A percentile compares a stretch with the other conserved stretches of the same genome.
These are phyloP conservation scores for Candida verbasci DNA, from an alignment of 805 yeast genomes.

Conservation along the genomic window DNA sequence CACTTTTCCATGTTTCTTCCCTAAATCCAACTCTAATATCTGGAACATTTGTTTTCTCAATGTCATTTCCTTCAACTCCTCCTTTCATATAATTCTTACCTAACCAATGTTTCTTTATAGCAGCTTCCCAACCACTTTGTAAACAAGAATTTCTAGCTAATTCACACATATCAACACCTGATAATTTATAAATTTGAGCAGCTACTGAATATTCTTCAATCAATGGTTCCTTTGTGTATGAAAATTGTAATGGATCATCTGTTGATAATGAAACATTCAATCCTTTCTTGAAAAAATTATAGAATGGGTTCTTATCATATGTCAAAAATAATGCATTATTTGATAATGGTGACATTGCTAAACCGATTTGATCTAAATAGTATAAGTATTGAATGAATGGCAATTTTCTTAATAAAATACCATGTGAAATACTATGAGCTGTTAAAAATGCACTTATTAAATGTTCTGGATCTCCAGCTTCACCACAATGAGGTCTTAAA, in stretches of 20 bases:
- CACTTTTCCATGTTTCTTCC: constrained; percentile 70
- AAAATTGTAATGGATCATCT: constrained; percentile 96
- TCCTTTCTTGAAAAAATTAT: constrained; percentile 86
- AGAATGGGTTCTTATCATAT: constrained; percentile 96
- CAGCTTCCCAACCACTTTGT: constrained; percentile 92
- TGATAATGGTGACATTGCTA: constrained; percentile 97
- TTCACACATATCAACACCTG: constrained; percentile 96
- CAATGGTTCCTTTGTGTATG: constrained; percentile 94
- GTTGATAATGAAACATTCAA: constrained; percentile 91
- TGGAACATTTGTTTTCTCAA: constrained; percentile 94
- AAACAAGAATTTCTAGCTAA: constrained; percentile 87
- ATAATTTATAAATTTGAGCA: constrained; percentile 92
- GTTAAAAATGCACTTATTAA: constrained; percentile 83
- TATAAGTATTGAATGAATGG: constrained; percentile 93
- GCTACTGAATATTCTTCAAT: constrained; percentile 98
- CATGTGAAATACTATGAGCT: constrained; percentile 92
- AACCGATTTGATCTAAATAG: constrained; percentile 90
- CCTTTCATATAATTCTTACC: constrained; percentile 57
- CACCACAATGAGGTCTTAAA: constrained; percentile 98
- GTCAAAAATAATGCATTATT: constrained; percentile 94
- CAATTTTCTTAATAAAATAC: constrained; percentile 85
- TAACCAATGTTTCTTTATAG: constrained; percentile 87
- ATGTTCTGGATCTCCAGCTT: constrained; percentile 99
- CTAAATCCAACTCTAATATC: constrained; percentile 81
- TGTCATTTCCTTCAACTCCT: constrained; percentile 80